These are phyloP conservation scores for Gynostemma pentaphyllum DNA, from an alignment of 306 rosid species.

Conservation along the genomic window DNA sequence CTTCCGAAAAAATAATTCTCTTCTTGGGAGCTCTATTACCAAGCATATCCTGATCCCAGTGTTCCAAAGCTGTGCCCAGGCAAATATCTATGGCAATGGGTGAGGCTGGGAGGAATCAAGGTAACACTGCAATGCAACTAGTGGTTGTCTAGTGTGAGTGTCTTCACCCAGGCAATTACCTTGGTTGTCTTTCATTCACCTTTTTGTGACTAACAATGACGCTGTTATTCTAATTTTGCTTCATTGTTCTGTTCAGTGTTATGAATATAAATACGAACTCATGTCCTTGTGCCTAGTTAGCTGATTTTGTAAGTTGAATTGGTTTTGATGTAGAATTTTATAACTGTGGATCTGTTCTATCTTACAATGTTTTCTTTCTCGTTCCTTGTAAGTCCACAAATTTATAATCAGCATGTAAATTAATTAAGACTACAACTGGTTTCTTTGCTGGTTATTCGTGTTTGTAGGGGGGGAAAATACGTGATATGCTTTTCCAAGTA, in stretches of 20 bases:
- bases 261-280: not conserved
- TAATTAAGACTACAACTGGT: not conserved
- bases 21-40: not conserved
- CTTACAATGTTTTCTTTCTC: not conserved
- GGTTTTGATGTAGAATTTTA: not conserved
- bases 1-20: not conserved
- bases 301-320: not conserved
- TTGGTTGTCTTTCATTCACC: too few species aligned
- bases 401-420: too few species aligned
- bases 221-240: not conserved
- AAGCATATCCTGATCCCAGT: not conserved
- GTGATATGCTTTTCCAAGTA: conserved; percentile 63
- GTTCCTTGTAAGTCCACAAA: not conserved
- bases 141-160: too few species aligned
- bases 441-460: not conserved
- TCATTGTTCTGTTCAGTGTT: not conserved
- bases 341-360: not conserved
- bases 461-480: conserved; percentile 79
- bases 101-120: too few species aligned
- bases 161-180: too few species aligned
- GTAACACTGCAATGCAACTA: too few species aligned
- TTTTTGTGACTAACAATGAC: too few species aligned
- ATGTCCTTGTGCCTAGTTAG: not conserved
- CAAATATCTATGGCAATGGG: too few species aligned
- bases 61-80: too few species aligned